Base-by-base conservation (phyloP, 768 basidiomycete species). In the Strobilomyces confusus region DNA sequence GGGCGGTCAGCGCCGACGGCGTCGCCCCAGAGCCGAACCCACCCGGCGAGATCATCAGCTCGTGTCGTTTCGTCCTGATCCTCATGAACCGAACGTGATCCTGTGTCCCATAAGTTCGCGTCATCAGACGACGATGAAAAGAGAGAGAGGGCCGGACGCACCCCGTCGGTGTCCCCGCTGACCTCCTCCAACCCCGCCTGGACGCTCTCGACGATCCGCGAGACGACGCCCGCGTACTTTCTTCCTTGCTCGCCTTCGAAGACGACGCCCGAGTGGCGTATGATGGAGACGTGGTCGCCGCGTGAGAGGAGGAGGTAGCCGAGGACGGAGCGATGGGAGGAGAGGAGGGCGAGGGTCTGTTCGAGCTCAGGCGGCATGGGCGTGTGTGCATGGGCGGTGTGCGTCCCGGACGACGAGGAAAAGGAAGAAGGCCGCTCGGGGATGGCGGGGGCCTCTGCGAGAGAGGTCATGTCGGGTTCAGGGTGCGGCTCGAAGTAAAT, bases 241-340 rank as follows among this genome's bases (percentile, higher is more conserved):
- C 72, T 76, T 22, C 90, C 90, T 36, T 87, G 85, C 57, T 92
- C 89, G 29, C 90, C 90, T 57, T 92, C 91, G 59, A 92, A 92
- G 6, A 91, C 79, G 48, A 89, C 88, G 14, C 90, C 91, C 1
- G 89, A 86, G 61, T 90, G 86, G 30, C 89, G 79, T 60, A 97
- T 87, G 58, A 97, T 92, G 60, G 85, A 83, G 19, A 82, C 80
- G 6, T 85, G 85, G 41, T 80, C 79, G 1, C 83, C 80, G 4
- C 92, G 79, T 4, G 90, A 86, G 29, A 95, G 75, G 1, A 95
- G 80, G 63, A 95, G 79, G 67, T 93, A 94, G 2, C 93, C 92
- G 7, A 91, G 80, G 4, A 95, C 92, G 22, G 90, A 86, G 15
- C 89, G 80, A 64, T 95, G 89, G 5, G 88, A 79, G 1, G 90